Base-by-base conservation (phyloP, 768 basidiomycete genomes). In the Cyclocybe aegerita region DNA sequence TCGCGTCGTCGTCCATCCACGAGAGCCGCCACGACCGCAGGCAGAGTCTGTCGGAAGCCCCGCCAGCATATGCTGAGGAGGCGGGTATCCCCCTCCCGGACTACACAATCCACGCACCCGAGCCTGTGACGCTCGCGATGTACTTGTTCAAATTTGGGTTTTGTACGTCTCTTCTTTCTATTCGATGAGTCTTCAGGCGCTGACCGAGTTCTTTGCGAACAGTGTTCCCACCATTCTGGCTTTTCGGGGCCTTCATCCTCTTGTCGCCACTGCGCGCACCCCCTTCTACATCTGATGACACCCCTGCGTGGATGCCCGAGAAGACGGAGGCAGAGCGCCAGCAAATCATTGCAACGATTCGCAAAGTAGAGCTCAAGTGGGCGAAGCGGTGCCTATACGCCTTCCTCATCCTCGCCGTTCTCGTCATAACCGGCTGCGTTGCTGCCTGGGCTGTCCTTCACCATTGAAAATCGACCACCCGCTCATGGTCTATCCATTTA, bases 191-290 rank as follows among this genome's bases (percentile, higher is more conserved):
- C 29, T 42, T 23, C 23, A 14, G 37, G 48, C 40, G 55, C 46
- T 49, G 50, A 32, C 10, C 14, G 39, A 14, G 53, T 50, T 47
- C 5, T 23, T 23, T 23, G 23, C 23, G 23, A 23, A 5, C 12
- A 85, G 83, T 84, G 44, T 85, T 85, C 62, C 80, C 79, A 2
- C 69, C 78, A 36, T 84, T 85, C 63, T 85, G 83, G 83, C 70
- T 77, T 39, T 68, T 83, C 47, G 82, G 83, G 15, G 71, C 76
- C 23, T 69, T 79, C 60, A 80, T 85, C 56, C 72, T 85, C 14
- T 62, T 78, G 41, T 76, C 74, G 6, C 81, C 83, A 8, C 64
- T 84, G 43, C 78, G 72, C 36, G 70, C 75, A 10, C 64, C 67
- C 3, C 23, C 23, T 1, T 39, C 61, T 10, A 55, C 64, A 11